Percentiles rank a stretch among this genome's conserved stretches.
phyloP scores from a whole-genome alignment of 2,329 filamentous ascomycete genomes.

The Botrytis sinoallii region DNA sequence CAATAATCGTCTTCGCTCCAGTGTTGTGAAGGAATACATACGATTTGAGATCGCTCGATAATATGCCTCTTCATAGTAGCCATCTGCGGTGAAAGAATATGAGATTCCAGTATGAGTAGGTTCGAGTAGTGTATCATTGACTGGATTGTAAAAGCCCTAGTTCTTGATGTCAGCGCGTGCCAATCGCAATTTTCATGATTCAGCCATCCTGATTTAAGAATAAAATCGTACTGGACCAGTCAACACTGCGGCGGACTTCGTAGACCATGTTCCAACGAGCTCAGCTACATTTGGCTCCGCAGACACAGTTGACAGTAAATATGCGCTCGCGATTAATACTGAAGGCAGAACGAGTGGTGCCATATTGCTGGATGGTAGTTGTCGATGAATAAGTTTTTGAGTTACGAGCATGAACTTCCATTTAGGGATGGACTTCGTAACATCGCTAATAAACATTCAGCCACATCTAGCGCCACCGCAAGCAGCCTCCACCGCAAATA shows the following conservation, averaged over 20 bases:
- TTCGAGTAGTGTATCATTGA: conserved; percentile 63
- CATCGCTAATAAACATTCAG: conserved; percentile 10
- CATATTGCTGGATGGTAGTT: conserved; percentile 28
- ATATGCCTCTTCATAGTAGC: conserved; percentile 66
- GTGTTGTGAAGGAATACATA: conserved; percentile 40
- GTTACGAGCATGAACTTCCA: conserved; percentile 6
- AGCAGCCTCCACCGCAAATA: not conserved
- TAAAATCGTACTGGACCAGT: conserved; percentile 60
- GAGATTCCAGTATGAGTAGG: conserved; percentile 66
- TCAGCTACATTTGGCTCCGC: conserved; percentile 43
- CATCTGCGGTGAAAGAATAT: conserved; percentile 69
- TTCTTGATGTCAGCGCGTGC: conserved; percentile 15
- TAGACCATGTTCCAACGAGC: conserved; percentile 69
- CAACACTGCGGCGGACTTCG: conserved; percentile 65
- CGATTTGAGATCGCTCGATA: conserved; percentile 68
- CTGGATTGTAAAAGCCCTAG: conserved; percentile 67
- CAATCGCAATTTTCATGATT: conserved; percentile 20
- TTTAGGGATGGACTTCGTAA: conserved; percentile 18
- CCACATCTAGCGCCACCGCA: conserved; percentile 13
- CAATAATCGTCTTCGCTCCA: conserved; percentile 8
- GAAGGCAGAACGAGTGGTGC: conserved; percentile 38
- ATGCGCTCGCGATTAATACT: conserved; percentile 38
- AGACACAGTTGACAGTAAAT: conserved; percentile 35
- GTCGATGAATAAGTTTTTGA: conserved; percentile 13
- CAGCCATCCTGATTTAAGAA: conserved; percentile 28